Evolutionary conservation across 2,329 filamentous ascomycete genomes (phyloP).

Genomic region (Chaetomium olivaceum): DNA sequence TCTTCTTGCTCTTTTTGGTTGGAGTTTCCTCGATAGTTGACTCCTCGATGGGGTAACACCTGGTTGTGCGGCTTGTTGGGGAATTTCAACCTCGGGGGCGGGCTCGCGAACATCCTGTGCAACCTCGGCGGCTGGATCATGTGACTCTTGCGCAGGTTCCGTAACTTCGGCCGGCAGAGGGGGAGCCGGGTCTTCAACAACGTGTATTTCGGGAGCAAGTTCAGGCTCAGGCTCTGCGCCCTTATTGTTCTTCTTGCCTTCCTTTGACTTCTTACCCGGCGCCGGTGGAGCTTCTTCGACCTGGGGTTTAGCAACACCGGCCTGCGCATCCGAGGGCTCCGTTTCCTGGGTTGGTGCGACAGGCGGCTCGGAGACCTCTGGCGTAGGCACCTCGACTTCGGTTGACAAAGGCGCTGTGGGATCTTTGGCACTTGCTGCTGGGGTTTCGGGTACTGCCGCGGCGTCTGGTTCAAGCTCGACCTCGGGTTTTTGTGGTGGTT

Average conservation of each 20-base stretch:
- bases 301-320: background rate
- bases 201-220: background rate
- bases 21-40: conserved; percentile 1
- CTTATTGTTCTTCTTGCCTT: conserved; percentile 33
- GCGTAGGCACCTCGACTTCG: background rate
- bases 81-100: background rate
- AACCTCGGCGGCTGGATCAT: background rate
- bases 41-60: conserved; percentile 5
- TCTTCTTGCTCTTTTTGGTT: conserved; percentile 41
- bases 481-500: conserved; percentile 6
- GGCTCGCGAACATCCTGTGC: background rate
- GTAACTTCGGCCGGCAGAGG: background rate
- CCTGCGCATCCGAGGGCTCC: background rate
- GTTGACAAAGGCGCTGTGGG: background rate
- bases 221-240: background rate
- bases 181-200: conserved; percentile 8
- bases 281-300: background rate
- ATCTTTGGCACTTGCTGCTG: background rate
- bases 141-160: background rate
- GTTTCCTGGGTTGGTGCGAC: background rate
- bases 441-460: background rate
- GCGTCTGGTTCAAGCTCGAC: background rate
- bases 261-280: conserved; percentile 38
- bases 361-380: background rate
- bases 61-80: background rate